phyloP scores from a whole-genome alignment of 1,284 basidiomycete species.

The Termitomyces sp. region DNA sequence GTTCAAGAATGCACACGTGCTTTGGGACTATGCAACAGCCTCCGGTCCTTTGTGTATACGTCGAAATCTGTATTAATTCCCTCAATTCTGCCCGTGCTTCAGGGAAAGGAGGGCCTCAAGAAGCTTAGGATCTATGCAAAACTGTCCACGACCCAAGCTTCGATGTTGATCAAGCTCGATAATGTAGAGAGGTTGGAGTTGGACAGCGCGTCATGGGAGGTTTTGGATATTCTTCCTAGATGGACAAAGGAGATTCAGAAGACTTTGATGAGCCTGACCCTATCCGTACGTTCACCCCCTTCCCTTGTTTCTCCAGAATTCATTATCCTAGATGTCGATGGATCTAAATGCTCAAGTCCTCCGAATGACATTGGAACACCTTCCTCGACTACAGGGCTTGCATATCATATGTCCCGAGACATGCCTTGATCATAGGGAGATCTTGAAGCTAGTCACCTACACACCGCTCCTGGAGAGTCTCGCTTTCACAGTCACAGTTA shows the following conservation, averaged over 20 bases:
- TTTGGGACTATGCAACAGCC: conserved; percentile 43
- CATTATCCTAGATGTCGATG: conserved; percentile 41
- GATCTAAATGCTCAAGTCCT: conserved; percentile 50
- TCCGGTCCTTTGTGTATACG: conserved; percentile 52
- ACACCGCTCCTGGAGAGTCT: conserved; percentile 53
- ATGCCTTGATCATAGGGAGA: conserved; percentile 38
- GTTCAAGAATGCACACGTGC: conserved; percentile 45
- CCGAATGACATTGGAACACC: conserved; percentile 37
- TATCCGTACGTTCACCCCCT: conserved; percentile 42
- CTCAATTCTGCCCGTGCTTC: conserved; percentile 42
- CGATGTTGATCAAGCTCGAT: conserved; percentile 36
- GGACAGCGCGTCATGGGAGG: conserved; percentile 55
- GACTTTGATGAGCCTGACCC: conserved; percentile 46
- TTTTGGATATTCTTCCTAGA: conserved; percentile 49
- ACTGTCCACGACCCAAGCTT: conserved; percentile 44
- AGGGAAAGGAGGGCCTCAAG: conserved; percentile 37
- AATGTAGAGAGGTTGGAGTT: conserved; percentile 44
- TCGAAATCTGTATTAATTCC: conserved; percentile 36
- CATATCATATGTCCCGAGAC: conserved; percentile 54
- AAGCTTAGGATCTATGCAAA: conserved; percentile 45
- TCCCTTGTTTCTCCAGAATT: neutral
- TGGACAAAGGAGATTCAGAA: conserved; percentile 41
- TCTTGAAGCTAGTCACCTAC: conserved; percentile 41
- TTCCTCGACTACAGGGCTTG: conserved; percentile 49
- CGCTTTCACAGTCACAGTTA: conserved; percentile 52